These are phyloP conservation scores for Orychophragmus violaceus DNA, from an alignment of 345 rosid genomes.

Conservation along the genomic window DNA sequence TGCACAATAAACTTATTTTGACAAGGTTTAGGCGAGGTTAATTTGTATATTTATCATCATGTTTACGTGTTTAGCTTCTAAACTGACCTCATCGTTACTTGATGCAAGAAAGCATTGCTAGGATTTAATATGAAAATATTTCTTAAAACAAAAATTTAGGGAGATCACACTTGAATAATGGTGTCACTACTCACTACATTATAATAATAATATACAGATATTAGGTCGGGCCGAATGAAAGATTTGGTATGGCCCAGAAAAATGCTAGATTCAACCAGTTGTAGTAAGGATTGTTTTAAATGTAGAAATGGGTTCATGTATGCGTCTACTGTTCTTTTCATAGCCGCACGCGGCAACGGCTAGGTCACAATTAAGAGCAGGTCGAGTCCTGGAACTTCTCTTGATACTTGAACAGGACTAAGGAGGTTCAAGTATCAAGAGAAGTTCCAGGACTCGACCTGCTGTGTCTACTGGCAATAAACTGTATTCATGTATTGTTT, in stretches of 20 bases:
- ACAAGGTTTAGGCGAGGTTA: not conserved
- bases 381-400: too few relatives aligned
- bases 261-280: conserved; percentile 11
- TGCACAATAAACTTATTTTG: not conserved
- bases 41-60: not conserved
- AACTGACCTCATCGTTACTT: not conserved
- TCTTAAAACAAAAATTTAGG: not conserved
- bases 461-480: too few relatives aligned
- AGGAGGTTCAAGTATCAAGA: too few relatives aligned
- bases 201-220: not conserved
- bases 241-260: conserved; percentile 20
- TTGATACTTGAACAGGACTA: too few relatives aligned
- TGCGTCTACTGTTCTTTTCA: too few relatives aligned
- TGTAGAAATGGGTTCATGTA: not conserved
- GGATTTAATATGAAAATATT: not conserved
- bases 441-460: too few relatives aligned
- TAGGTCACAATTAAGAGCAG: too few relatives aligned
- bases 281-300: not conserved
- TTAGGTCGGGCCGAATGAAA: conserved; percentile 8
- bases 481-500: too few relatives aligned
- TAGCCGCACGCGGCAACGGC: too few relatives aligned
- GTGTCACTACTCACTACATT: conserved; percentile 10
- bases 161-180: not conserved
- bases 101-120: not conserved
- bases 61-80: not conserved